Evolutionary conservation across 257 asterid genomes (phyloP).

Genomic region (Gardenia jasminoides): DNA sequence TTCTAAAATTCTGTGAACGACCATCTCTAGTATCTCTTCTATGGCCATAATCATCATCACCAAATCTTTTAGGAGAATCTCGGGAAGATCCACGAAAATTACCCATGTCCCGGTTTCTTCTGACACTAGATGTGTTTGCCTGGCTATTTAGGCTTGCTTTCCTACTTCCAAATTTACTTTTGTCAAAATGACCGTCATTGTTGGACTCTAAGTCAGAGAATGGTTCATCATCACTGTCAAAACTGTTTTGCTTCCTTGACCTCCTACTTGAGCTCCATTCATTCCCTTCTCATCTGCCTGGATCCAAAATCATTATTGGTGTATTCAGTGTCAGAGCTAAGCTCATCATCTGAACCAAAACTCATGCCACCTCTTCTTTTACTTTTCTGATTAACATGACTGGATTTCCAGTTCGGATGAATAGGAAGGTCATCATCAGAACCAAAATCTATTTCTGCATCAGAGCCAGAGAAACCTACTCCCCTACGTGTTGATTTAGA

Average conservation of each 20-base stretch:
- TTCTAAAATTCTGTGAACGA: conserved; percentile 23
- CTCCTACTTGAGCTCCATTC: conserved; percentile 34
- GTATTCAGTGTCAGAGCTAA: conserved; percentile 45
- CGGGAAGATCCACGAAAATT: conserved; percentile 41
- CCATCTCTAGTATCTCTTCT: conserved; percentile 27
- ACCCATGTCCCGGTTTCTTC: conserved; percentile 27
- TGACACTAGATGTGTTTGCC: conserved; percentile 21
- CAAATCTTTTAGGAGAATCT: conserved; percentile 33
- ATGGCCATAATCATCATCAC: conserved; percentile 31
- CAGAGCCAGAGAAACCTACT: conserved; percentile 38
- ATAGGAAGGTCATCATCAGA: conserved; percentile 82
- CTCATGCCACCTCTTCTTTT: conserved; percentile 37
- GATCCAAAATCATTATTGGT: conserved; percentile 37
- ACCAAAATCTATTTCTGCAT: conserved; percentile 52
- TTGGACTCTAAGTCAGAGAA: conserved; percentile 49
- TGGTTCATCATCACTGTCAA: conserved; percentile 25
- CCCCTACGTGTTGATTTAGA: conserved; percentile 35
- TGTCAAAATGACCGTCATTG: background rate
- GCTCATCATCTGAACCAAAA: conserved; percentile 63
- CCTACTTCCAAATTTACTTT: conserved; percentile 33
- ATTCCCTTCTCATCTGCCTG: conserved; percentile 35
- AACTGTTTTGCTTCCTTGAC: conserved; percentile 36
- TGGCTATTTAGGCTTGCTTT: conserved; percentile 25
- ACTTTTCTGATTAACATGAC: conserved; percentile 52
- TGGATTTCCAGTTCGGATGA: conserved; percentile 71